phyloP scores from a whole-genome alignment of 2,329 filamentous ascomycete species.

The Fusarium verticillioides region DNA sequence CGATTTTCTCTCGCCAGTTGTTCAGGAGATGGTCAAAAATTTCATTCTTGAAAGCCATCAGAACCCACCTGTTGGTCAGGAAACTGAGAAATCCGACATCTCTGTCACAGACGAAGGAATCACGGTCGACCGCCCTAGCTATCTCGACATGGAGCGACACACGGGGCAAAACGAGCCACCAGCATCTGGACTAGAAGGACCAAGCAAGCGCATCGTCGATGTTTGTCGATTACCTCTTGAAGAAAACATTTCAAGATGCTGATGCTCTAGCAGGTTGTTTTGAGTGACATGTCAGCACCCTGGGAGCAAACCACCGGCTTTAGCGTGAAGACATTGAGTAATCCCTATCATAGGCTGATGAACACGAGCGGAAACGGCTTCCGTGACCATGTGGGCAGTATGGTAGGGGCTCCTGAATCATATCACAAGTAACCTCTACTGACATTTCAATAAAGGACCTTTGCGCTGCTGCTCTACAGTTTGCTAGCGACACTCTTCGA shows the following conservation, averaged over 20 bases:
- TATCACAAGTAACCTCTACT: not conserved
- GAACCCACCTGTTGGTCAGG: slow-evolving; percentile 15
- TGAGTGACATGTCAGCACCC: slow-evolving; percentile 99
- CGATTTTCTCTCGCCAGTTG: slow-evolving; percentile 81
- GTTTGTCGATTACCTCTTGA: slow-evolving; percentile 51
- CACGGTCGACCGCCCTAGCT: slow-evolving; percentile 62
- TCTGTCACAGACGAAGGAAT: slow-evolving; percentile 38
- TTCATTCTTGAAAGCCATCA: slow-evolving; percentile 73
- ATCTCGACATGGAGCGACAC: slow-evolving; percentile 73
- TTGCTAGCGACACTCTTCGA: slow-evolving; percentile 85
- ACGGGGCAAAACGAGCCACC: slow-evolving; percentile 8
- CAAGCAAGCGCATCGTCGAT: slow-evolving; percentile 71
- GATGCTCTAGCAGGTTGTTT: slow-evolving; percentile 70
- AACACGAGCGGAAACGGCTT: slow-evolving; percentile 93
- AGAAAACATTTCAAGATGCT: slow-evolving; percentile 8
- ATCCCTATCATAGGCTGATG: slow-evolving; percentile 98
- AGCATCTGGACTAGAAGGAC: slow-evolving; percentile 19
- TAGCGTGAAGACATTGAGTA: slow-evolving; percentile 90
- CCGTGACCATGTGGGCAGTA: slow-evolving; percentile 90
- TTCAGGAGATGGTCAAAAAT: slow-evolving; percentile 80
- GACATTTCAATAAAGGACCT: slow-evolving; percentile 72
- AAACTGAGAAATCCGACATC: not conserved
- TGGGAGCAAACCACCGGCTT: slow-evolving; percentile 85
- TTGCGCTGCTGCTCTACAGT: slow-evolving; percentile 84
- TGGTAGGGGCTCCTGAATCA: slow-evolving; percentile 71